Evolutionary conservation across 2,329 filamentous ascomycete species (phyloP).

Genomic region (Hymenoscyphus occultus): DNA sequence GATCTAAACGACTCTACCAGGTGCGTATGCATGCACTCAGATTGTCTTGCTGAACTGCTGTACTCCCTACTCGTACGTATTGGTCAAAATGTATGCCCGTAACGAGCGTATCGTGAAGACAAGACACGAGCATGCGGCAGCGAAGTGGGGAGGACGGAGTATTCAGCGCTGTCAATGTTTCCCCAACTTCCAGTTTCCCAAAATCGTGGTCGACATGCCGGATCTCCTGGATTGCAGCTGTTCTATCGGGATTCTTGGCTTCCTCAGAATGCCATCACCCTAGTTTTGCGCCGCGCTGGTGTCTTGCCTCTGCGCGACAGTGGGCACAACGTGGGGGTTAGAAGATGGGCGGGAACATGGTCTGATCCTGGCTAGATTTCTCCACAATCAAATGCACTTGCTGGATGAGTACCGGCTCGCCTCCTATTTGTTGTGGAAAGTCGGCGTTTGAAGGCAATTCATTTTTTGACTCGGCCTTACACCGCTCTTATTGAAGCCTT

Average conservation of each 20-base stretch:
- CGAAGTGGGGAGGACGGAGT: background rate
- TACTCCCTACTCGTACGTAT: too few relatives aligned
- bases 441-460: background rate
- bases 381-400: background rate
- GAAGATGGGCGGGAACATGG: background rate
- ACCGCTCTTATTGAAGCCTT: background rate
- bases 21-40: background rate
- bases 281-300: background rate
- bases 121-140: background rate
- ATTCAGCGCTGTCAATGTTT: background rate
- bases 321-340: background rate
- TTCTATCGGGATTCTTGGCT: background rate
- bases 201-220: constrained; percentile 4
- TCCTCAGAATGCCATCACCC: background rate
- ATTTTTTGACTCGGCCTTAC: background rate
- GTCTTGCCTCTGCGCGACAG: background rate
- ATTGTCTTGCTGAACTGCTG: background rate
- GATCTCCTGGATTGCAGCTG: constrained; percentile 1
- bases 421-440: constrained; percentile 3
- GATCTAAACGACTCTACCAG: background rate
- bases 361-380: background rate
- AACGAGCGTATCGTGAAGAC: background rate
- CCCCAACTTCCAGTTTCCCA: background rate
- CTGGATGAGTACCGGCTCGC: background rate
- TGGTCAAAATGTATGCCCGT: background rate